phyloP scores from a whole-genome alignment of 2,329 filamentous ascomycete species.

The Albophoma yamanashiensis region DNA sequence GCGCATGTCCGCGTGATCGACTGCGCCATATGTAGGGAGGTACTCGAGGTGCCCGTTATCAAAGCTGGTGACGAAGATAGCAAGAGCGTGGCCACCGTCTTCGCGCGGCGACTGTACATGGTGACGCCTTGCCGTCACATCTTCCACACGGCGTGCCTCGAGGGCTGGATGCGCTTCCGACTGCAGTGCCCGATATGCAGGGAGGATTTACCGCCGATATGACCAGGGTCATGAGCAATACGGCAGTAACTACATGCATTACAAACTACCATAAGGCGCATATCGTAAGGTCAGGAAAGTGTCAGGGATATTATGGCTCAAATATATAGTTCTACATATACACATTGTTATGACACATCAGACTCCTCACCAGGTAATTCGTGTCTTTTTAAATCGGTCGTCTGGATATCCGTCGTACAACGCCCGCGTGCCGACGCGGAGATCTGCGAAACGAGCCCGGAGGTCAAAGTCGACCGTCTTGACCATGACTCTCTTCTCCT shows the following conservation, averaged over 20 bases:
- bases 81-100: slow-evolving; percentile 53
- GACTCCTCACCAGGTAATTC: slow-evolving; percentile 34
- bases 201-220: slow-evolving; percentile 78
- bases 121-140: slow-evolving; percentile 94
- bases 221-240: slow-evolving; percentile 13
- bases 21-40: slow-evolving; percentile 90
- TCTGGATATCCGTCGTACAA: slow-evolving; percentile 35
- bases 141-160: slow-evolving; percentile 83
- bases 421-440: slow-evolving; percentile 44
- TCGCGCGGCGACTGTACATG: slow-evolving; percentile 84
- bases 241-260: too few species aligned
- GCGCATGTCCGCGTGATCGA: slow-evolving; percentile 51
- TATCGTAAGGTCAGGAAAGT: not conserved
- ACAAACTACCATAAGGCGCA: not conserved
- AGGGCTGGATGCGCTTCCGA: slow-evolving; percentile 91
- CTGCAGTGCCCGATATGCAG: slow-evolving; percentile 93
- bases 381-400: slow-evolving; percentile 32
- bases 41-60: slow-evolving; percentile 80
- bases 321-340: too few species aligned
- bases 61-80: slow-evolving; percentile 43
- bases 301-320: too few species aligned
- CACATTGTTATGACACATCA: not conserved
- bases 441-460: slow-evolving; percentile 34
- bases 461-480: slow-evolving; percentile 46
- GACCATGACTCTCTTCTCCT: slow-evolving; percentile 45